Conservation (phyloP, 768 basidiomycete genomes). For the Trametes coccinea region DNA sequence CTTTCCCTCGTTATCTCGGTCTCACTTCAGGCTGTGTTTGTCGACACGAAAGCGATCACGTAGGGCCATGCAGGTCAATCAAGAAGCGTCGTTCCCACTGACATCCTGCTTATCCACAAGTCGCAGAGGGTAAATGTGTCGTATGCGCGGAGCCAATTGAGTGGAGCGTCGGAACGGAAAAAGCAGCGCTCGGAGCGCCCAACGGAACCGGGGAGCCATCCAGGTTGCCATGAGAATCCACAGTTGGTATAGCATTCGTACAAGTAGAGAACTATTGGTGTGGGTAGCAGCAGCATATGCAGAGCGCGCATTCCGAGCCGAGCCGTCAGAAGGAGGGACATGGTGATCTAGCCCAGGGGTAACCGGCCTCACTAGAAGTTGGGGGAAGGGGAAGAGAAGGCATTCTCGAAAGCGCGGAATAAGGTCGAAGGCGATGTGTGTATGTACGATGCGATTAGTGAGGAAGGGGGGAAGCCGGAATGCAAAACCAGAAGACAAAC, state of each 20-base stretch:
- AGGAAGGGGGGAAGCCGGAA: background rate
- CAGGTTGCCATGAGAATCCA: conserved; percentile 1
- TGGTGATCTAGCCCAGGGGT: conserved; percentile 19
- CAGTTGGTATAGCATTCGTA: conserved; percentile 28
- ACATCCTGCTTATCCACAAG: too few relatives aligned
- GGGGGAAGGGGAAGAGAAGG: conserved; percentile 2
- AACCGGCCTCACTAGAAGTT: conserved; percentile 20
- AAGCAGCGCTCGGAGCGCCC: background rate
- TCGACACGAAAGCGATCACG: background rate
- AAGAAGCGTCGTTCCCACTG: background rate
- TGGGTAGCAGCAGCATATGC: conserved; percentile 26
- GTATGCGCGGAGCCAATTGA: background rate
- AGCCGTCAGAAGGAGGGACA: conserved; percentile 17
- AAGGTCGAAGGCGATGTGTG: conserved; percentile 8
- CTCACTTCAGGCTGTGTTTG: background rate
- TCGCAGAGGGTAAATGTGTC: background rate
- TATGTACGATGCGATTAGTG: conserved; percentile 21
- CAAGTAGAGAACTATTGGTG: conserved; percentile 19
- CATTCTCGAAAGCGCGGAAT: conserved; percentile 6
- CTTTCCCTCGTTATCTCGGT: background rate
- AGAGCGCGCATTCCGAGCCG: conserved; percentile 22
- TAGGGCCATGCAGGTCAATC: background rate
- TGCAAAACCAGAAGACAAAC: conserved; percentile 8
- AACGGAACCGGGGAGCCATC: background rate
- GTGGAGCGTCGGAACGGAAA: background rate